Base-by-base conservation (phyloP, 148 eudicot species). In the Vaccinium myrtillus region DNA sequence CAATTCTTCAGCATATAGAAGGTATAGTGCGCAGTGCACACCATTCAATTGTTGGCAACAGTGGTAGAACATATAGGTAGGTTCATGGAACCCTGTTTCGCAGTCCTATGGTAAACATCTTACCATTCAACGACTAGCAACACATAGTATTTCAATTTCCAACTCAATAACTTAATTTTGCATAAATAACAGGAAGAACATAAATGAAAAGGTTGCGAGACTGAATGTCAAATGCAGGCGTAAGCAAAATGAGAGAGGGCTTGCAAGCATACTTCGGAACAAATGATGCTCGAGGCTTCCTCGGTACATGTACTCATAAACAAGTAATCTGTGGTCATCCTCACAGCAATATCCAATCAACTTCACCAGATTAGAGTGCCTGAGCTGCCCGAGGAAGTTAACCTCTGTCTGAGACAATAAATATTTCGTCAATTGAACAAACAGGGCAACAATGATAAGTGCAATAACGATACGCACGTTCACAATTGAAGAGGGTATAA, bases 251-350 rank as follows among this genome's bases (percentile, higher is more conserved):
- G 50, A 56, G 69, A 76, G 80, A 85, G 82, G 49, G 76, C 32
- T 86, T 63, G 82, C 82, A 61, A 46, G 84, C 88, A 81, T 95
- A 95, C 98, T 95, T 92, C 95, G 94, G 89, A 95, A 95, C 83
- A 95, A 86, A 88, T 95, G 98, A 85, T 95, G 92, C 82, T 93
- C 98, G 79, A 95, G 98, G 91, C 98, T 95, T 81, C 98, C 98
- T 49, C 98, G 90, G 76, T 93, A 93, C 98, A 95, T 95, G 88
- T 94, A 95, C 91, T 95, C 98, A 75, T 95, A 95, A 76, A 93
- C 98, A 70, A 95, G 96, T 83, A 95, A 89, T 54, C 98, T 90
- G 83, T 95, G 98, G 59, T 95, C 98, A 90, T 95, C 98, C 90
- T 95, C 98, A 70, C 98, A 95, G 88, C 98, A 95, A 86, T 94